Percentiles rank a stretch among this genome's conserved stretches.
phyloP scores from a whole-genome alignment of 208 protist genomes.

The Crithidia expoeki region DNA sequence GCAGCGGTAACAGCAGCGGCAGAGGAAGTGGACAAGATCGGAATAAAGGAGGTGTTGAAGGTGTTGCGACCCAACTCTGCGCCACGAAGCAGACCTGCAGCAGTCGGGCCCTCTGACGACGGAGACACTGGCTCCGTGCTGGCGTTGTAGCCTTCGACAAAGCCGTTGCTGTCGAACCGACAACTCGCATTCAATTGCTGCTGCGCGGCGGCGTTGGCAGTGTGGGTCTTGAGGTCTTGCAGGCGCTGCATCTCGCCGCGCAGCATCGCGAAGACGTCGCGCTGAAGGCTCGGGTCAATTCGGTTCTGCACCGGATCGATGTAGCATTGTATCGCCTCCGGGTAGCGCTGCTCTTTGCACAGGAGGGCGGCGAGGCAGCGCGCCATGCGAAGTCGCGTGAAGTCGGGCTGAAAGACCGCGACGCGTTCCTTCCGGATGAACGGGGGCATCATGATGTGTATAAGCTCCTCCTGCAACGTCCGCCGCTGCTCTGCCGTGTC shows the following conservation, averaged over 20 bases:
- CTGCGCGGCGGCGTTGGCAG: slow-evolving; percentile 14
- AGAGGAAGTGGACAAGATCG: background rate
- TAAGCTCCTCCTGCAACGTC: slow-evolving; percentile 45
- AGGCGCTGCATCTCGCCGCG: slow-evolving; percentile 52
- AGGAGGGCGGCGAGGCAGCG: slow-evolving; percentile 61
- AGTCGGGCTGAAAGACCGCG: slow-evolving; percentile 44
- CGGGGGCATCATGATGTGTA: slow-evolving; percentile 33
- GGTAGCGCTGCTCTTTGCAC: slow-evolving; percentile 48
- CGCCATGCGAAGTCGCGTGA: slow-evolving; percentile 56
- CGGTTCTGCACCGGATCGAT: slow-evolving; percentile 48
- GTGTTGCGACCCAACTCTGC: slow-evolving; percentile 1
- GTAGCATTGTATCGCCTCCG: slow-evolving; percentile 73
- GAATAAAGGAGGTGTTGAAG: background rate
- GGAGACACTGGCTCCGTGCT: background rate
- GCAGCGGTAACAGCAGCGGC: background rate
- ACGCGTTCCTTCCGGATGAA: slow-evolving; percentile 30
- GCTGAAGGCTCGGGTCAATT: slow-evolving; percentile 45
- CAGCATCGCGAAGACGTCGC: slow-evolving; percentile 66
- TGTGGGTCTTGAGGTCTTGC: slow-evolving; percentile 23
- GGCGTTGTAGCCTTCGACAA: background rate
- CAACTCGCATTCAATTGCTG: slow-evolving; percentile 14
- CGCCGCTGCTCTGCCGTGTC: slow-evolving; percentile 41
- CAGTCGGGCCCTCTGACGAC: background rate
- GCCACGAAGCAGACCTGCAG: background rate
- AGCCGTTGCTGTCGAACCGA: slow-evolving; percentile 1